phyloP scores from a whole-genome alignment of 2,329 filamentous ascomycete genomes.

The Balansia obtecta region DNA sequence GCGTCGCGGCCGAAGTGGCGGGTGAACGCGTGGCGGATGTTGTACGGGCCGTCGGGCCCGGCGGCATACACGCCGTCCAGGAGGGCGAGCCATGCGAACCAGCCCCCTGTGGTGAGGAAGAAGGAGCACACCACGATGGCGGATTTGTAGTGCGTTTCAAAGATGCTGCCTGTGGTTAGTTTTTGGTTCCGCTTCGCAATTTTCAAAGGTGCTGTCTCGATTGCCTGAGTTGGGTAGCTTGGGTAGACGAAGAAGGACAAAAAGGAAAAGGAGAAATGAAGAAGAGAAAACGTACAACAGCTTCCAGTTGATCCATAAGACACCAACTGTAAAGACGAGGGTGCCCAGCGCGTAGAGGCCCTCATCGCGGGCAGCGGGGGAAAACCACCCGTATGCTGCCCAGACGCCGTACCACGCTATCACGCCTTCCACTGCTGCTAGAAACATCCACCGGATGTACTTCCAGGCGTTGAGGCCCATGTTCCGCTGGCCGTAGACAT shows the following conservation, averaged over 20 bases:
- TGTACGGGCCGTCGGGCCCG: conserved; percentile 41
- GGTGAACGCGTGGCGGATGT: conserved; percentile 55
- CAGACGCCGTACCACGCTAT: conserved; percentile 57
- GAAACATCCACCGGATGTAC: conserved; percentile 67
- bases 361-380: conserved; percentile 45
- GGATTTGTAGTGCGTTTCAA: conserved; percentile 70
- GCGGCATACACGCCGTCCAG: conserved; percentile 49
- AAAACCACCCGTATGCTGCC: conserved; percentile 36
- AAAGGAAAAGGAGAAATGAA: conserved; percentile 10
- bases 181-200: background rate
- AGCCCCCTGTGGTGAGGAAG: conserved; percentile 49
- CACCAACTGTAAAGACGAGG: conserved; percentile 56
- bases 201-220: background rate
- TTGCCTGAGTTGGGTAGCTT: background rate
- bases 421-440: conserved; percentile 60
- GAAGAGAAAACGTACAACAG: conserved; percentile 45
- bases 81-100: conserved; percentile 63
- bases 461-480: conserved; percentile 61
- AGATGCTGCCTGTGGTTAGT: conserved; percentile 28
- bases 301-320: conserved; percentile 65
- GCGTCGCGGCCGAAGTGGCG: conserved; percentile 53
- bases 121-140: conserved; percentile 47
- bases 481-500: conserved; percentile 65
- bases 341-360: conserved; percentile 63
- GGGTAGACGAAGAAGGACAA: too few species aligned